Evolutionary conservation across 2,329 filamentous ascomycete species (phyloP), one percentile per base, ranked within the genome.

Genomic region (Sporothrix brunneoviolacea): DNA sequence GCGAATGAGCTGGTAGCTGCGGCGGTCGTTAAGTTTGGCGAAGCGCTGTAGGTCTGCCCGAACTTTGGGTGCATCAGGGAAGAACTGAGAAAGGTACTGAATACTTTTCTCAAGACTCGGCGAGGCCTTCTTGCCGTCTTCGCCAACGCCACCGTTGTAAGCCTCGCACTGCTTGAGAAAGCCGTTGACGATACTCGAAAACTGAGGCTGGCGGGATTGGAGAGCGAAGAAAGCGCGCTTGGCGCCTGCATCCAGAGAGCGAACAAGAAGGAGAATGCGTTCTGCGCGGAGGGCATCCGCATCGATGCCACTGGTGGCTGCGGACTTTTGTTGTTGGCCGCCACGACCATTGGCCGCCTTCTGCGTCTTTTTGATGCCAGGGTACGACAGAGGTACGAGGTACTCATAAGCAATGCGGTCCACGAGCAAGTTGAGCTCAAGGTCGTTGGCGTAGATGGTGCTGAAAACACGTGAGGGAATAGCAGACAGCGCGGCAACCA

Each of bases 171-270:
- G 75, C 58, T 86, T 82, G 42, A 98, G 70, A 59, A 91, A 89
- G n/a, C 82, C 75, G 35, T 82, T 77, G 54, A 96, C 73, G 35
- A 86, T 85, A 53, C 82, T 82, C 27, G 86, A 83, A 60, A 88
- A 83, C 43, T 82, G 78, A 3, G 83, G 78, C 63, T 95, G 91
- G 40, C 88, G 83, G 27, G 78, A 79, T 64, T 95, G 88, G 65
- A 94, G 80, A 15, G 86, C 84, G 61, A 95, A 93, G 66, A 97
- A 95, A 0, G 93, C 91, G 57, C 82, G 86, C 64, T 88, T 91
- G 0, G 91, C 85, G 55, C 81, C 83, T 2, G 77, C 71, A 59
- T 95, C 88, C 4, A 98, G 73, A 9, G 85, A 84, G 54, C 84
- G 85, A 8, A 94, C 79, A 28, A 97, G 74, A 1, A 94, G 77